These are phyloP conservation scores for Caryopteris hybrid DNA, from an alignment of 305 asterid genomes.

Conservation along the genomic window DNA sequence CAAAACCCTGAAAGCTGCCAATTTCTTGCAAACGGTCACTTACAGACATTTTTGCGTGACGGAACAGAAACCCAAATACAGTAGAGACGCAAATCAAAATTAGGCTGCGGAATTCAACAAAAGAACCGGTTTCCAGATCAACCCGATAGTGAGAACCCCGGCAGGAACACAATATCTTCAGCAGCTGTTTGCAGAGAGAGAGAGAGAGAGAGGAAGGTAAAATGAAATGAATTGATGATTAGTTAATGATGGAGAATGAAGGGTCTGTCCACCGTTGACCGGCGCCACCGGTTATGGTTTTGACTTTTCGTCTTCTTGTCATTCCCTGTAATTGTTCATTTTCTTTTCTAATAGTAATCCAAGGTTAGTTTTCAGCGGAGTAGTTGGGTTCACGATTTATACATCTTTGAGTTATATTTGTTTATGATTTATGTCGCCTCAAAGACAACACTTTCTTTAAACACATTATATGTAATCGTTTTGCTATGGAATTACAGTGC, in stretches of 20 bases:
- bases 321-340: too few species aligned
- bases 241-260: conserved; percentile 20
- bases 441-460: too few species aligned
- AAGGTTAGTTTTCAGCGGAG: too few species aligned
- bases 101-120: conserved; percentile 8
- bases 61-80: conserved; percentile 7
- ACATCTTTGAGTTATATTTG: too few species aligned
- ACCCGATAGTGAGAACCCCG: background rate
- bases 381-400: too few species aligned
- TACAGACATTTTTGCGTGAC: conserved; percentile 40
- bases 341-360: too few species aligned
- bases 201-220: background rate
- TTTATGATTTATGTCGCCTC: too few species aligned
- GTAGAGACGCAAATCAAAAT: background rate
- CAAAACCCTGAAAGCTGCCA: background rate
- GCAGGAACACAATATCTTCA: background rate
- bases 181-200: background rate
- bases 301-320: conserved; percentile 30
- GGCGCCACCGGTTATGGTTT: conserved; percentile 35
- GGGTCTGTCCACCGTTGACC: conserved; percentile 25
- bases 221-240: conserved; percentile 8
- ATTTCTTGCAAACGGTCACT: conserved; percentile 5
- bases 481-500: too few species aligned
- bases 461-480: too few species aligned
- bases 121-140: background rate